Percentiles rank a stretch among this genome's conserved stretches.
These are phyloP conservation scores for Russula vinacea DNA, from an alignment of 768 basidiomycete genomes.

Conservation along the genomic window DNA sequence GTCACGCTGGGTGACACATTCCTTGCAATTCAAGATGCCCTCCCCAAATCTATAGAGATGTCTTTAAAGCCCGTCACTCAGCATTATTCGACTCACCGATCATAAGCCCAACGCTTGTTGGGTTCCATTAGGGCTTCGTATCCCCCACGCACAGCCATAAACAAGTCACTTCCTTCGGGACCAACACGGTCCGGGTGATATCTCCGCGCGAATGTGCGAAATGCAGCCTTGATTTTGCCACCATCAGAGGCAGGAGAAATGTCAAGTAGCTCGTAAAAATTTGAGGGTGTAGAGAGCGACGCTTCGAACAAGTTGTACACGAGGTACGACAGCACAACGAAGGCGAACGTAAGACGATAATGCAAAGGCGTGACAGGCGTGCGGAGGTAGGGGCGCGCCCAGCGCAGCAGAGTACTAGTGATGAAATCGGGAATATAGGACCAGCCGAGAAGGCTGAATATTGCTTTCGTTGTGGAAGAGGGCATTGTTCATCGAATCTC, in stretches of 20 bases:
- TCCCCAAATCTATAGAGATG: slow-evolving; percentile 63
- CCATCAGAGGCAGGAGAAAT: slow-evolving; percentile 64
- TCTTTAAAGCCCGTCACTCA: slow-evolving; percentile 6
- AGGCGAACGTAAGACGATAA: slow-evolving; percentile 59
- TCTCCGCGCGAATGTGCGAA: slow-evolving; percentile 67
- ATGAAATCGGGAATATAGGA: slow-evolving; percentile 60
- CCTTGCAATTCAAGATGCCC: slow-evolving; percentile 62
- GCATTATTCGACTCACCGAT: slow-evolving; percentile 50
- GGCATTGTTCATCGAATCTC: slow-evolving; percentile 19
- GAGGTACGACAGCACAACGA: slow-evolving; percentile 64
- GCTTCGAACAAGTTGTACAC: slow-evolving; percentile 61
- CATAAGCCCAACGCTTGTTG: slow-evolving; percentile 77
- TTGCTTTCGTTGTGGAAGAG: slow-evolving; percentile 29
- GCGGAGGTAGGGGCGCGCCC: slow-evolving; percentile 21
- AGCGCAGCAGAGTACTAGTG: slow-evolving; percentile 49
- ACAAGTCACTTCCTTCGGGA: slow-evolving; percentile 54
- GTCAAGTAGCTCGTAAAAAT: slow-evolving; percentile 75
- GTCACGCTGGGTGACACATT: slow-evolving; percentile 65
- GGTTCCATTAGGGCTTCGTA: slow-evolving; percentile 81
- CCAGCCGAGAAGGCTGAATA: slow-evolving; percentile 59
- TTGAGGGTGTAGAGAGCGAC: slow-evolving; percentile 55
- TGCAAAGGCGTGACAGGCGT: slow-evolving; percentile 39
- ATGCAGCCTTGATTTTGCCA: slow-evolving; percentile 62
- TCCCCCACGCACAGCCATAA: slow-evolving; percentile 68
- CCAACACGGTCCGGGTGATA: slow-evolving; percentile 79